Conservation (phyloP, 257 asterid species). For the Osmanthus fragrans region DNA sequence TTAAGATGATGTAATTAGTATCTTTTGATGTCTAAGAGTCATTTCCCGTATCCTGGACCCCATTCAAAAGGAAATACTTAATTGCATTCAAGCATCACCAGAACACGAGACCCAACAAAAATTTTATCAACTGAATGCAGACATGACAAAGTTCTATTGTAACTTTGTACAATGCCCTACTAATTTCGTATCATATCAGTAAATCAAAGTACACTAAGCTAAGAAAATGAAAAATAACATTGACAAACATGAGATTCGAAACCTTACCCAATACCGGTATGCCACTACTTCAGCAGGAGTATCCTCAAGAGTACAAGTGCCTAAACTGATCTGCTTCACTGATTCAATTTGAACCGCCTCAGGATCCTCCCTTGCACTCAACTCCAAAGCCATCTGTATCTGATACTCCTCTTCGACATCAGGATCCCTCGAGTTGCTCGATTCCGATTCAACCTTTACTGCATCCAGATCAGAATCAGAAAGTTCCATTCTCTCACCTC, state of each 20-base stretch:
- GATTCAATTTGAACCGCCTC: slow-evolving; percentile 99
- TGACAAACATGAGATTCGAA: slow-evolving; percentile 5
- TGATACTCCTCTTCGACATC: slow-evolving; percentile 94
- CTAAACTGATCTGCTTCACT: slow-evolving; percentile 94
- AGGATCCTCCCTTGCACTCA: slow-evolving; percentile 97
- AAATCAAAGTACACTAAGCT: slow-evolving; percentile 4
- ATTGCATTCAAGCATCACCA: too few relatives aligned
- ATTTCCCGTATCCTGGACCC: not conserved
- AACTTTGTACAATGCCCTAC: not conserved
- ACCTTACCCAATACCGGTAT: slow-evolving; percentile 83
- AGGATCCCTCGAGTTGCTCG: slow-evolving; percentile 71
- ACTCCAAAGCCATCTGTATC: slow-evolving; percentile 83
- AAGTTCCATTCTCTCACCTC: slow-evolving; percentile 60
- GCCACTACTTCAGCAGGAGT: slow-evolving; percentile 89
- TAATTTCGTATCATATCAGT: not conserved
- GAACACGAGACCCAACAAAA: too few relatives aligned
- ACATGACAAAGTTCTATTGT: not conserved
- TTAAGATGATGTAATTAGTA: not conserved
- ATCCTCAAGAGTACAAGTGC: slow-evolving; percentile 67
- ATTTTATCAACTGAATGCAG: not conserved
- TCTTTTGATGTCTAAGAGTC: not conserved
- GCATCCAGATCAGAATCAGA: slow-evolving; percentile 76
- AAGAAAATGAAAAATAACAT: slow-evolving; percentile 1
- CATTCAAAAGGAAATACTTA: not conserved
- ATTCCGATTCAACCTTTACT: slow-evolving; percentile 55